These are phyloP conservation scores for Oryza meridionalis DNA, from an alignment of 176 grass and related monocot species.

Conservation along the genomic window DNA sequence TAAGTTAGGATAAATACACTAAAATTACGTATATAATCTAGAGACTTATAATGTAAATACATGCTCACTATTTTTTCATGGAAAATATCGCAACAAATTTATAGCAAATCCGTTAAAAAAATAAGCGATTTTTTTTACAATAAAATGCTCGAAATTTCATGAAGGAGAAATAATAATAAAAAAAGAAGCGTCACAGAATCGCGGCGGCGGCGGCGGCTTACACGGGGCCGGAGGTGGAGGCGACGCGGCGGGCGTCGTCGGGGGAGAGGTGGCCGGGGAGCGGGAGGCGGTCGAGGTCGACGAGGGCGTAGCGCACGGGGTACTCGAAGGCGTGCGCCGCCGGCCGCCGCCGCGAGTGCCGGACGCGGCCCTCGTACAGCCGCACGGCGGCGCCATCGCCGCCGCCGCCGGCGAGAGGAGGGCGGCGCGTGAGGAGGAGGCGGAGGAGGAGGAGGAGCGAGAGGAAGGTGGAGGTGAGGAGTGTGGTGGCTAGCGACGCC, in stretches of 20 bases:
- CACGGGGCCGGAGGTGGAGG: conserved; percentile 74
- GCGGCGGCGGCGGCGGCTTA: conserved; percentile 21
- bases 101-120: too few relatives aligned
- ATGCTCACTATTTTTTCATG: too few relatives aligned
- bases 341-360: conserved; percentile 59
- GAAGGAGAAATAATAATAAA: neutral
- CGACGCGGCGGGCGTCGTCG: conserved; percentile 62
- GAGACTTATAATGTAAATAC: too few relatives aligned
- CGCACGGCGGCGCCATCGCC: neutral
- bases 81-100: too few relatives aligned
- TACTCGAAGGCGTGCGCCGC: conserved; percentile 81
- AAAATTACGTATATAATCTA: too few relatives aligned
- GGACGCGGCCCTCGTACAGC: conserved; percentile 78
- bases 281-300: conserved; percentile 69
- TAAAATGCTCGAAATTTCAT: neutral
- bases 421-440: conserved; percentile 22
- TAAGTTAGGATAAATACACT: too few relatives aligned
- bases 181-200: neutral
- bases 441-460: conserved; percentile 48
- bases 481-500: conserved; percentile 46
- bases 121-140: too few relatives aligned
- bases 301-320: conserved; percentile 70
- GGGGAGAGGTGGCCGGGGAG: conserved; percentile 60
- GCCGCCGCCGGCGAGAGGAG: neutral
- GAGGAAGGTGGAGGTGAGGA: conserved; percentile 43